Conservation (phyloP, 306 rosid species). For the Sindora glabra region DNA sequence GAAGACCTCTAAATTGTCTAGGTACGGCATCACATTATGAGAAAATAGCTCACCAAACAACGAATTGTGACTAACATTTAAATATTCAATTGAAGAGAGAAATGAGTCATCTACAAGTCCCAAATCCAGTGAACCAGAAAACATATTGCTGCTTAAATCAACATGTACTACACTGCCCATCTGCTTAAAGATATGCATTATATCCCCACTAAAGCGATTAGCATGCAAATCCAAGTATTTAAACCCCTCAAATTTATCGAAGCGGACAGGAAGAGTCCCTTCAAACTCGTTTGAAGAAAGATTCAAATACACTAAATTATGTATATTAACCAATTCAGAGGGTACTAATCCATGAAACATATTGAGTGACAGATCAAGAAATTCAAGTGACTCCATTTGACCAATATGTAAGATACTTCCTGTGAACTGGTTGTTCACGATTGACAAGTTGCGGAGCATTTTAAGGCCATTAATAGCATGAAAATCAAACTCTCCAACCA, state of each 20-base stretch:
- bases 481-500: conserved; percentile 59
- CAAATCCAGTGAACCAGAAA: conserved; percentile 62
- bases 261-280: conserved; percentile 39
- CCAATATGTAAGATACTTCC: conserved; percentile 41
- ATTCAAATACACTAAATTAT: conserved; percentile 39
- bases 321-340: conserved; percentile 24
- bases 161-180: conserved; percentile 53
- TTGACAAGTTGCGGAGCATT: conserved; percentile 53
- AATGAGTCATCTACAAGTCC: conserved; percentile 49
- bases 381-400: conserved; percentile 38
- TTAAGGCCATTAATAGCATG: conserved; percentile 44
- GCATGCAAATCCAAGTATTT: conserved; percentile 39
- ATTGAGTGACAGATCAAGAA: conserved; percentile 59
- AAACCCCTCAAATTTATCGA: conserved; percentile 45
- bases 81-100: conserved; percentile 44
- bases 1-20: conserved; percentile 71
- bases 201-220: conserved; percentile 63
- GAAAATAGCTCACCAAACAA: conserved; percentile 63
- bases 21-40: conserved; percentile 77
- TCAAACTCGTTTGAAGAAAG: conserved; percentile 63
- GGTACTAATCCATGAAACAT: conserved; percentile 43
- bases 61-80: conserved; percentile 60
- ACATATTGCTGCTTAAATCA: conserved; percentile 58
- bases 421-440: conserved; percentile 55
- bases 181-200: conserved; percentile 38